Conservation (phyloP, 495 filamentous ascomycete genomes). For the Penicillium manginii region DNA sequence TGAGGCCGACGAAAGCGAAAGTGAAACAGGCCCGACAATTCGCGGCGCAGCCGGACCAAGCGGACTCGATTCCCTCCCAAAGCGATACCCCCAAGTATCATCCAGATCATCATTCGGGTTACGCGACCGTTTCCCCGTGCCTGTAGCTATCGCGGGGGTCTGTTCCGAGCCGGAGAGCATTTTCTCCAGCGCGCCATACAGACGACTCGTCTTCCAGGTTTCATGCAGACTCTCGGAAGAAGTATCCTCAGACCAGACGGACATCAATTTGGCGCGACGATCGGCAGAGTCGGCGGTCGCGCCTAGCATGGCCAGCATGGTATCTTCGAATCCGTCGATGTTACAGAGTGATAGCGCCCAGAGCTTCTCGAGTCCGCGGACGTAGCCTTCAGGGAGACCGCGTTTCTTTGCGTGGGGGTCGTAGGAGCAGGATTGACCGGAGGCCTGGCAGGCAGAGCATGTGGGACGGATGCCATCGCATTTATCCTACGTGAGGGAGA, state of each 20-base stretch:
- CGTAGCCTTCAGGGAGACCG: constrained; percentile 55
- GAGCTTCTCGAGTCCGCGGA: constrained; percentile 48
- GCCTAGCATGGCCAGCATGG: constrained; percentile 48
- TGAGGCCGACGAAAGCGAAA: no score
- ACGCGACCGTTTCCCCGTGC: constrained; percentile 41
- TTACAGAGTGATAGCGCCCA: constrained; percentile 52
- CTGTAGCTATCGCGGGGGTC: constrained; percentile 9
- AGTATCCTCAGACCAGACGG: constrained; percentile 54
- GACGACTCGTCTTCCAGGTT: constrained; percentile 59
- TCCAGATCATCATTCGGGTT: constrained; percentile 36
- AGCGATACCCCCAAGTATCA: constrained; percentile 43
- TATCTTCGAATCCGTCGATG: constrained; percentile 54
- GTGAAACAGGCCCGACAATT: constrained; percentile 24
- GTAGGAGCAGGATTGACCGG: constrained; percentile 67
- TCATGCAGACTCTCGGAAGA: constrained; percentile 59
- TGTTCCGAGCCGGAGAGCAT: constrained; percentile 51
- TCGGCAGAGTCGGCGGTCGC: constrained; percentile 39
- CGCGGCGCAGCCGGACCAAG: constrained; percentile 35
- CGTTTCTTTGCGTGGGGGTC: constrained; percentile 72
- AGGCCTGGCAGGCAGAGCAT: constrained; percentile 66
- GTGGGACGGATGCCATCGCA: constrained; percentile 68
- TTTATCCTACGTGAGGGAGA: constrained; percentile 59
- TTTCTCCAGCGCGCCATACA: constrained; percentile 57
- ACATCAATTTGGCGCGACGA: constrained; percentile 39
- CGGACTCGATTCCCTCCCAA: constrained; percentile 35